Conservation (phyloP, 331 rosid species). For the Malus hybrid region DNA sequence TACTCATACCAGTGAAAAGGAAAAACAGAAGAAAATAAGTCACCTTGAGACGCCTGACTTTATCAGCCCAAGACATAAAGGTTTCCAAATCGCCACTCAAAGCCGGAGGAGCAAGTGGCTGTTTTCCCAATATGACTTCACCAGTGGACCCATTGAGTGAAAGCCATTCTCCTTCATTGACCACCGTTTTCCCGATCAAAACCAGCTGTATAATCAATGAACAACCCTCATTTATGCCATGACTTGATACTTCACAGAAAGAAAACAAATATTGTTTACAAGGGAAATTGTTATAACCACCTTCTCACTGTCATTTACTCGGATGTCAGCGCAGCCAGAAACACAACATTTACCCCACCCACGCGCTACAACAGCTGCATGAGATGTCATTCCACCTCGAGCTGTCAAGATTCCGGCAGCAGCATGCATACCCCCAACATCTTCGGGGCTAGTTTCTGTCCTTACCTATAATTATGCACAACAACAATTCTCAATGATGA, state of each 20-base stretch:
- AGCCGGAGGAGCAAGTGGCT: slow-evolving; percentile 88
- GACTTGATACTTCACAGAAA: not conserved
- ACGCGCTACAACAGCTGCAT: slow-evolving; percentile 98
- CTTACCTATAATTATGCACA: slow-evolving; percentile 56
- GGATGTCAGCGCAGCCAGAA: slow-evolving; percentile 86
- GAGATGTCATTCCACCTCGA: slow-evolving; percentile 99
- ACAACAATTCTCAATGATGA: not conserved
- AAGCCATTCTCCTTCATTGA: slow-evolving; percentile 92
- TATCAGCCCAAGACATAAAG: slow-evolving; percentile 96
- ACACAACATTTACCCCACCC: slow-evolving; percentile 99
- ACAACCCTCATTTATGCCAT: slow-evolving; percentile 3
- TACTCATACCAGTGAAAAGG: not conserved
- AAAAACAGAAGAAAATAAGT: slow-evolving; percentile 15
- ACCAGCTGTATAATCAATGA: slow-evolving; percentile 43
- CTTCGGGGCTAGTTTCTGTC: slow-evolving; percentile 98
- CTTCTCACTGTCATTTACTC: slow-evolving; percentile 64
- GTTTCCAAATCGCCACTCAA: slow-evolving; percentile 71
- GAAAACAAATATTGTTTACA: not conserved
- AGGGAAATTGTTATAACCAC: slow-evolving; percentile 15
- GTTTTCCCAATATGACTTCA: slow-evolving; percentile 87
- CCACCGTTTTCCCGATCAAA: slow-evolving; percentile 42
- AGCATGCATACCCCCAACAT: slow-evolving; percentile 98
- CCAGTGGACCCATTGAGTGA: slow-evolving; percentile 95
- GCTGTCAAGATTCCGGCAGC: slow-evolving; percentile 95
- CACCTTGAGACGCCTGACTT: slow-evolving; percentile 81